Evolutionary conservation across 345 rosid species (phyloP).

Genomic region (Sonneratia alba): DNA sequence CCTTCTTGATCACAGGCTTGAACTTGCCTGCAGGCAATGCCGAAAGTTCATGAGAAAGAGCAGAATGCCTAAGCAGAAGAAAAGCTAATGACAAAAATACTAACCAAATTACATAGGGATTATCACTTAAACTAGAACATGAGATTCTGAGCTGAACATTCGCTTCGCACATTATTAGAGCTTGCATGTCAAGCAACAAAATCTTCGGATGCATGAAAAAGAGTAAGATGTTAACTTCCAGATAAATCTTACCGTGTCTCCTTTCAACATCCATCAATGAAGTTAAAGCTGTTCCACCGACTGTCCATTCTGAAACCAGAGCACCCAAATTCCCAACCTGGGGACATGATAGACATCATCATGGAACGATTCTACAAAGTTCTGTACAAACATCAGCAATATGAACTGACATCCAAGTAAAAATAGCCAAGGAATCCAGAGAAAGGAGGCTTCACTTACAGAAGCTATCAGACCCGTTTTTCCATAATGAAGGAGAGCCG

Average conservation of each 20-base stretch:
- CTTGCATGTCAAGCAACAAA: background rate
- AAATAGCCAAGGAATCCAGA: constrained; percentile 3
- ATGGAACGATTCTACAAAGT: background rate
- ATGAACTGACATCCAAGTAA: background rate
- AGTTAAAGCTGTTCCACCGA: constrained; percentile 83
- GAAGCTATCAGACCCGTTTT: constrained; percentile 90
- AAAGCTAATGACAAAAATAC: too few species aligned
- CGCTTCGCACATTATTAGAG: background rate
- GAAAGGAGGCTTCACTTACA: constrained; percentile 26
- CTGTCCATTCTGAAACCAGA: constrained; percentile 89
- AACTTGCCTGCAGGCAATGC: constrained; percentile 47
- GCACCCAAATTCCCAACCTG: constrained; percentile 92
- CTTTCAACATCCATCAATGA: constrained; percentile 97
- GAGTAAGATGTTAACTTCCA: background rate
- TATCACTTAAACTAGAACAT: background rate
- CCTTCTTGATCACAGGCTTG: constrained; percentile 98
- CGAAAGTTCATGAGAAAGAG: background rate
- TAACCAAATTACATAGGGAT: background rate
- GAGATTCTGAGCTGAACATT: background rate
- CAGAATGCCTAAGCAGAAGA: background rate
- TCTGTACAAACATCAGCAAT: background rate
- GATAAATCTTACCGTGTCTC: constrained; percentile 64
- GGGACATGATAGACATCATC: constrained; percentile 6
- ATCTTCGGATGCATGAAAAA: background rate
- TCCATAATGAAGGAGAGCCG: constrained; percentile 75